phyloP scores from a whole-genome alignment of 768 basidiomycete species.

The Tylopilus rubrobrunneus region DNA sequence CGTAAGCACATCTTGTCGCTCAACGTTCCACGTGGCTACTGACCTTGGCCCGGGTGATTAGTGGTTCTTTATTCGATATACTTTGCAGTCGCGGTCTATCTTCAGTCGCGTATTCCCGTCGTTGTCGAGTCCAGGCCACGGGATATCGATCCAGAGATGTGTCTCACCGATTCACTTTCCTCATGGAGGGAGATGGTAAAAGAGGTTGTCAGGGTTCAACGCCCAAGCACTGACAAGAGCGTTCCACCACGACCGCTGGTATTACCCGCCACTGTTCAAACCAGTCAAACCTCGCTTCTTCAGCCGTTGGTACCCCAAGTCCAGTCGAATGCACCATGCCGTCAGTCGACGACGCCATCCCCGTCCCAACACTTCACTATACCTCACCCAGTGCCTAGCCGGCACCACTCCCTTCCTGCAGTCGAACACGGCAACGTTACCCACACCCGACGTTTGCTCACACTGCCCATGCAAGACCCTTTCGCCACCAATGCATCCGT shows the following conservation, averaged over 20 bases:
- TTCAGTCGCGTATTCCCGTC: conserved; percentile 29
- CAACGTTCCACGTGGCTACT: conserved; percentile 1
- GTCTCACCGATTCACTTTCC: conserved; percentile 4
- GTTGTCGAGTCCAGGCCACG: conserved; percentile 9
- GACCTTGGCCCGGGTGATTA: conserved; percentile 13
- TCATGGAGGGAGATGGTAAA: conserved; percentile 3
- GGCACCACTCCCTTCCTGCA: conserved; percentile 25
- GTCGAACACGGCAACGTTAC: conserved; percentile 7
- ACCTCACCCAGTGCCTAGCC: conserved; percentile 3
- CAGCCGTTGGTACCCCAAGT: too few relatives aligned
- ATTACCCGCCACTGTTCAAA: conserved; percentile 9
- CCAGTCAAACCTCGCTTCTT: conserved; percentile 4
- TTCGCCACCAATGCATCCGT: background rate
- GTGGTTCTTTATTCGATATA: conserved; percentile 43
- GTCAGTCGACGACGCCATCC: conserved; percentile 12
- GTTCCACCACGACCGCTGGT: conserved; percentile 2
- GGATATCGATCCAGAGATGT: conserved; percentile 19
- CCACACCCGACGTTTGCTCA: background rate
- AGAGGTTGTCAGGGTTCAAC: background rate
- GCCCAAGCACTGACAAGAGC: background rate
- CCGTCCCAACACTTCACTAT: background rate
- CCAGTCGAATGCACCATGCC: background rate
- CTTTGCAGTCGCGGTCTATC: conserved; percentile 37
- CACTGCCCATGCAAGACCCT: conserved; percentile 3
- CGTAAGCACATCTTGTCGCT: conserved; percentile 34